Evolutionary conservation across 805 yeast genomes (phyloP), one percentile per base, ranked within the genome.

Genomic region (Kazachstania martiniae): DNA sequence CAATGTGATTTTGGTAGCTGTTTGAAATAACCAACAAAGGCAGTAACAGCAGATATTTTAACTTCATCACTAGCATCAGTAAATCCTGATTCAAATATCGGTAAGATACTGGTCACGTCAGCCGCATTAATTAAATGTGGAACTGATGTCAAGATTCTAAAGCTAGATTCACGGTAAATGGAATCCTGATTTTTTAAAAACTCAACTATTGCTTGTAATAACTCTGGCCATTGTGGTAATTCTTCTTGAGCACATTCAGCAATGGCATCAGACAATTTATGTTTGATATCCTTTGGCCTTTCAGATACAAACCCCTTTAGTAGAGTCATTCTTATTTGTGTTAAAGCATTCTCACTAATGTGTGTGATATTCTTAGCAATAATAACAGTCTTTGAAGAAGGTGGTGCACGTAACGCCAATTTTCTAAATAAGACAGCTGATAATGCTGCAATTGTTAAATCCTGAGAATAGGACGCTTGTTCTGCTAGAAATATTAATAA

Each of bases 201-300:
- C 44, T 71, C 73, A 40, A 84, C 71, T 25, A 89, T 63, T 1
- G 85, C 74, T 32, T 82, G 85, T 24, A 86, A 59, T 30, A 81
- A 68, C 26, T 83, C 87, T 12, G 77, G 72, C 98, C 98, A 89
- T 4, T 64, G 56, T 15, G 63, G 65, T 29, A 63, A 55, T 10
- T 72, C 77, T 37, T 74, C 79, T 47, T 77, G 76, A 2, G 95
- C 93, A 28, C 89, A 73, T 58, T 87, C 97, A 1, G 96, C 83
- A 29, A 91, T 79, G 7, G 94, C 94, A 63, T 91, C 98, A 2
- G 95, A 77, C 30, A 91, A 63, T 52, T 89, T 91, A 57, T 89
- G 95, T 53, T 96, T 76, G 21, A 85, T 85, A 40, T 72, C 73
- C 39, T 73, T 74, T n/a, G 80, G 62, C 52, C 78, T 84, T 38